Evolutionary conservation across 441 rosid species (phyloP).

Genomic region (Eutrema salsugineum): DNA sequence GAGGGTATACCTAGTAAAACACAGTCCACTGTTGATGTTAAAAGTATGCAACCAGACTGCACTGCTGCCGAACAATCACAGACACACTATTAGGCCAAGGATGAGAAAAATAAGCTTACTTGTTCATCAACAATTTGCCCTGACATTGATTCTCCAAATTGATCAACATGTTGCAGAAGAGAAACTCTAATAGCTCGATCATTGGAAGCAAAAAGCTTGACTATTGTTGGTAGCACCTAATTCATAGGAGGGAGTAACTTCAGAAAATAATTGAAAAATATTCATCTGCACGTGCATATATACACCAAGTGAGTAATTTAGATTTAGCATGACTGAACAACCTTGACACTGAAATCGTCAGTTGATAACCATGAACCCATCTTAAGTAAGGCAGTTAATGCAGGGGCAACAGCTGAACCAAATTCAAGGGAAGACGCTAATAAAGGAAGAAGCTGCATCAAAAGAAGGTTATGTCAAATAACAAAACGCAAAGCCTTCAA

Average conservation of each 20-base stretch:
- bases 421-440: slow-evolving; percentile 98
- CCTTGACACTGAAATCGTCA: slow-evolving; percentile 91
- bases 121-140: slow-evolving; percentile 94
- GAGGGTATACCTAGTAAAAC: slow-evolving; percentile 73
- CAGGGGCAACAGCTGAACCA: slow-evolving; percentile 99
- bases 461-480: slow-evolving; percentile 38
- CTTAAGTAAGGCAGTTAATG: slow-evolving; percentile 86
- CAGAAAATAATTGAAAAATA: neutral
- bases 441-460: slow-evolving; percentile 90
- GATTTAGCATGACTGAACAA: slow-evolving; percentile 26
- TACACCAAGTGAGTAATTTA: neutral
- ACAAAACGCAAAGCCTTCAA: slow-evolving; percentile 13
- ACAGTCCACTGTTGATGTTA: slow-evolving; percentile 6
- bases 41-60: slow-evolving; percentile 1
- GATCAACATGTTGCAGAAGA: slow-evolving; percentile 97
- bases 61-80: slow-evolving; percentile 1
- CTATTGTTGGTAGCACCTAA: slow-evolving; percentile 83
- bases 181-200: slow-evolving; percentile 93
- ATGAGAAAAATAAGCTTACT: slow-evolving; percentile 44
- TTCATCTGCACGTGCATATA: neutral
- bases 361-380: slow-evolving; percentile 93
- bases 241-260: slow-evolving; percentile 9
- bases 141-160: slow-evolving; percentile 87
- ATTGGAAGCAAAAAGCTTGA: slow-evolving; percentile 87
- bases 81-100: neutral